Base-by-base conservation (phyloP, 164 flowering plant species). In the Chimonanthus praecox region DNA sequence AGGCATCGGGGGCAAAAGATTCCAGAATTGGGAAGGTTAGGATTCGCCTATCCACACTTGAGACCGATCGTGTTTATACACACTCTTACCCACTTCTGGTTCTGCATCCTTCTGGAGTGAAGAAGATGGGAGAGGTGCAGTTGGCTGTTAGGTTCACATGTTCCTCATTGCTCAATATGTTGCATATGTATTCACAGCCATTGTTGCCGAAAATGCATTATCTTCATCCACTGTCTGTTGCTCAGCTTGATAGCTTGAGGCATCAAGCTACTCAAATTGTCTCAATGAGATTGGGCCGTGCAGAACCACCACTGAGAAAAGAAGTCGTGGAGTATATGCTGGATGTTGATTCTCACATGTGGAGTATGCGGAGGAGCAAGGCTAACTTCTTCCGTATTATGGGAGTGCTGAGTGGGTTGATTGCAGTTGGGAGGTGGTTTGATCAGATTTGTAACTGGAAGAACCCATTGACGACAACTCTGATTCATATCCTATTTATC, bases 41-140 rank as follows among this genome's bases (percentile, higher is more conserved):
- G 63, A 87, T 88, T 45, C 80, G 92, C 0, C 72, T 88, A 0
- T 88, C 92, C 1, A 82, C 87, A 0, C 85, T 88, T 18, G 87
- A 84, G 61, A 78, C 85, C 6, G 81, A 79, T 61, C 69, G 86
- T 62, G 79, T 88, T 18, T 88, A 88, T 78, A 85, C 91, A 1
- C 86, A 86, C 61, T 77, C 82, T 8, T 86, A 88, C 67, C 91
- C 91, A 0, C 80, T 88, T 1, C 58, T 87, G 18, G 85, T 79
- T 0, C 68, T 87, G 49, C 81, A 83, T 3, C 70, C 87, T n/a
- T 73, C 79, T 1, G 92, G 92, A 46, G 83, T 88, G 47, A 85
- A 87, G 67, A 87, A 87, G 78, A 88, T 79, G 87, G 92, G 92
- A 6, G 92, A 88, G 65, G 64, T 88, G 47, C 89, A 88, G 20